Percentiles rank a stretch among this genome's conserved stretches.
phyloP scores from a whole-genome alignment of 768 basidiomycete genomes.

The Arthromyces matolae region DNA sequence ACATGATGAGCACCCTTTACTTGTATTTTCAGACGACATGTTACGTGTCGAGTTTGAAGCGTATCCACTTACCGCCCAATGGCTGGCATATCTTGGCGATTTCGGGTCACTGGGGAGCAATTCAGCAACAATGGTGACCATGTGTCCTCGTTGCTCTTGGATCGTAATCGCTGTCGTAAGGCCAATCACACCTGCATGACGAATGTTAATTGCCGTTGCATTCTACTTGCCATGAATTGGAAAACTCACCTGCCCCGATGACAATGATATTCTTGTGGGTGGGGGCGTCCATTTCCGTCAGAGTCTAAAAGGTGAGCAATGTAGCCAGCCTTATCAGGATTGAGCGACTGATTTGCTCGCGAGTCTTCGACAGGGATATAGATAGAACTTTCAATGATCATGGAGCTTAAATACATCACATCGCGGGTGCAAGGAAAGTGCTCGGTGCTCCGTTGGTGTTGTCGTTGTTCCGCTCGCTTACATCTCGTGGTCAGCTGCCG shows the following conservation, averaged over 20 bases:
- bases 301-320: no score
- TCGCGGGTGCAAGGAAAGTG: no score
- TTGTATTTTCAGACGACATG: neutral
- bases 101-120: conserved; percentile 66
- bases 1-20: conserved; percentile 78
- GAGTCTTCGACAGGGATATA: no score
- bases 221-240: neutral
- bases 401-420: no score
- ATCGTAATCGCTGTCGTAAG: conserved; percentile 68
- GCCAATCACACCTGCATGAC: conserved; percentile 73
- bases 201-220: no score
- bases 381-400: no score
- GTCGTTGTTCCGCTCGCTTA: no score
- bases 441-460: no score
- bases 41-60: no score
- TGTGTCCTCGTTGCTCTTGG: conserved; percentile 56
- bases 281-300: conserved; percentile 1
- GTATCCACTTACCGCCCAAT: conserved; percentile 75
- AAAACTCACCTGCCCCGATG: conserved; percentile 28
- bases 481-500: no score
- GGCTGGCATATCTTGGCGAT: conserved; percentile 65
- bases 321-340: no score
- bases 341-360: no score
- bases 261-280: conserved; percentile 24
- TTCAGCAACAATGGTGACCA: conserved; percentile 70